phyloP scores from a whole-genome alignment of 73 alveolate species.

The Paramecium caudatum region DNA sequence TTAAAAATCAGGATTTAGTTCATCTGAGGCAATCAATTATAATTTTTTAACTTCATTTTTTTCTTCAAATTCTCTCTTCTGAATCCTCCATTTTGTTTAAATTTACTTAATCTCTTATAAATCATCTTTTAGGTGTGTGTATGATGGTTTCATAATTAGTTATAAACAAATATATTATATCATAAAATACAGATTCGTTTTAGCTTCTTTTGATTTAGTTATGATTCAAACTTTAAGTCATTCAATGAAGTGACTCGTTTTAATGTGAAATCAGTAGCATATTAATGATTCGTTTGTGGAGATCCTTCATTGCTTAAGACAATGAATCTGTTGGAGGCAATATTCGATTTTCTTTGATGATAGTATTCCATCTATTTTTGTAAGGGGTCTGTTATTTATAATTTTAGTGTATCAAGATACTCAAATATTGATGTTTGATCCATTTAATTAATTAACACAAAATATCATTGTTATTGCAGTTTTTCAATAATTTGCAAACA shows the following conservation, averaged over 20 bases:
- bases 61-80: neutral
- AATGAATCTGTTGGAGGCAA: neutral
- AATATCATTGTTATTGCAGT: neutral
- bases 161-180: neutral
- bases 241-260: neutral
- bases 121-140: constrained; percentile 24
- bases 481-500: constrained; percentile 4
- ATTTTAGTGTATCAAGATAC: constrained; percentile 18
- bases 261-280: neutral
- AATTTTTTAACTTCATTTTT: constrained; percentile 19
- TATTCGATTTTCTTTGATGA: neutral
- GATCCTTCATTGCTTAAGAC: neutral
- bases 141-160: neutral
- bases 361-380: neutral
- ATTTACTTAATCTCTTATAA: neutral
- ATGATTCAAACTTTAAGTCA: neutral
- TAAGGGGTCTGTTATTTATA: constrained; percentile 26
- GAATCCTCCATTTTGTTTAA: constrained; percentile 5
- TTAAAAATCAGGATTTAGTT: constrained; percentile 1
- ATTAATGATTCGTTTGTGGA: neutral
- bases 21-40: neutral
- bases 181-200: constrained; percentile 14
- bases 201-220: neutral
- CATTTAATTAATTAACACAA: neutral
- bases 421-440: constrained; percentile 4